These are phyloP conservation scores for Teratosphaeria viscida DNA, from an alignment of 2,329 filamentous ascomycete species.

Conservation along the genomic window DNA sequence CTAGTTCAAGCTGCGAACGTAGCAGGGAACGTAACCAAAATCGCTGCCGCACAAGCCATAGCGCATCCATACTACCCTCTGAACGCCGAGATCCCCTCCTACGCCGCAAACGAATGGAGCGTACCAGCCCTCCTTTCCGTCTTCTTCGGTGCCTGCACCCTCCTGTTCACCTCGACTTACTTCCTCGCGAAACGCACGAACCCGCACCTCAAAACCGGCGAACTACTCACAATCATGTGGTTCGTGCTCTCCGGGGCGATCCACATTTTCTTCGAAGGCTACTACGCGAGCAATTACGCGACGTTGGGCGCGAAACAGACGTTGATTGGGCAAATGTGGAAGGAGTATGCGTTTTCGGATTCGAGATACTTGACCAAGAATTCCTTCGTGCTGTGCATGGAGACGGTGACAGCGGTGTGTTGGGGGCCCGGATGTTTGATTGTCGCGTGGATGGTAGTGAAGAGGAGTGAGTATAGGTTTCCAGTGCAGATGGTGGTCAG, in stretches of 20 bases:
- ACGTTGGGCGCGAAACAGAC: slow-evolving; percentile 57
- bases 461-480: slow-evolving; percentile 46
- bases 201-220: slow-evolving; percentile 42
- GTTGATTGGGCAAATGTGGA: slow-evolving; percentile 79
- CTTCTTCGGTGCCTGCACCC: slow-evolving; percentile 48
- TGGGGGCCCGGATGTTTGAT: slow-evolving; percentile 54
- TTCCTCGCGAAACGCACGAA: slow-evolving; percentile 42
- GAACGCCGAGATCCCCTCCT: slow-evolving; percentile 50
- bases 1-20: not conserved
- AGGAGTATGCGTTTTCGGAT: slow-evolving; percentile 81
- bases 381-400: slow-evolving; percentile 77
- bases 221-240: slow-evolving; percentile 58
- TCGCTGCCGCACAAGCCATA: not conserved
- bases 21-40: slow-evolving; percentile 5
- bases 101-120: slow-evolving; percentile 55
- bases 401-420: slow-evolving; percentile 66
- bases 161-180: slow-evolving; percentile 49
- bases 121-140: slow-evolving; percentile 48
- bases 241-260: slow-evolving; percentile 63
- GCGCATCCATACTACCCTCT: slow-evolving; percentile 62
- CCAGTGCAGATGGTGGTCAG: slow-evolving; percentile 51
- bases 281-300: slow-evolving; percentile 62
- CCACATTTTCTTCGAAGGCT: slow-evolving; percentile 77
- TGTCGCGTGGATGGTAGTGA: slow-evolving; percentile 45
- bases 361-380: slow-evolving; percentile 77